Evolutionary conservation across 1,284 basidiomycete species (phyloP), one percentile per base, ranked within the genome.

Genomic region (Cryptococcus jaspeensis): DNA sequence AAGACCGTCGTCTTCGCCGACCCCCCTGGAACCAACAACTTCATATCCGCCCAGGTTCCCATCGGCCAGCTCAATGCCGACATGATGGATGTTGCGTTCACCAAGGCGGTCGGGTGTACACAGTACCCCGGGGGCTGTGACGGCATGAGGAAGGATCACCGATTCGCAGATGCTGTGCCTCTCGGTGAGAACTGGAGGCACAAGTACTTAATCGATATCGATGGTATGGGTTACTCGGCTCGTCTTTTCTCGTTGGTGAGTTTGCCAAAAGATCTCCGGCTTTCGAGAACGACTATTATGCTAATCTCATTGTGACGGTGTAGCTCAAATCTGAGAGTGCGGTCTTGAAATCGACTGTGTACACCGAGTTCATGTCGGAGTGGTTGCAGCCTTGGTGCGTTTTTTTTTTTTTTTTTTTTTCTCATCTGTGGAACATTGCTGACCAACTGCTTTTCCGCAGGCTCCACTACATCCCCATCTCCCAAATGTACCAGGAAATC

Each of bases 141-240:
- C 1, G 87, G 85, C 16, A 81, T 92, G 63, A 80, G 82, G 58
- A 79, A 80, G 58, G 81, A 84, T 40, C 88, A 92, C 73, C 83
- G 89, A 32, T 90, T 92, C 65, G 85, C 83, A 12, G 84, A 88
- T 53, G 80, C 89, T 1, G 90, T 90, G 0, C 86, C 87, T 5
- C 80, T 96, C 1, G 90, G 90, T 4, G 84, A 87, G 60, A 88
- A 92, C 69, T 96, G 93, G 93, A 82, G 86, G 53, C 90, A 93
- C 80, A 95, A 95, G 78, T 94, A 93, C 70, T 81, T 95, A 23
- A 79, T 94, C 60, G 93, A 96, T 76, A 76, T 96, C 53, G 93
- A 96, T 71, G 93, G 93, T 37, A 92, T 92, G 87, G 88, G 89
- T n/a, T 96, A 96, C 73, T 92, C 89, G 40, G 93, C 88, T 5